These are phyloP conservation scores for Chimonanthus salicifolius DNA, from an alignment of 164 flowering plant genomes.

Conservation along the genomic window DNA sequence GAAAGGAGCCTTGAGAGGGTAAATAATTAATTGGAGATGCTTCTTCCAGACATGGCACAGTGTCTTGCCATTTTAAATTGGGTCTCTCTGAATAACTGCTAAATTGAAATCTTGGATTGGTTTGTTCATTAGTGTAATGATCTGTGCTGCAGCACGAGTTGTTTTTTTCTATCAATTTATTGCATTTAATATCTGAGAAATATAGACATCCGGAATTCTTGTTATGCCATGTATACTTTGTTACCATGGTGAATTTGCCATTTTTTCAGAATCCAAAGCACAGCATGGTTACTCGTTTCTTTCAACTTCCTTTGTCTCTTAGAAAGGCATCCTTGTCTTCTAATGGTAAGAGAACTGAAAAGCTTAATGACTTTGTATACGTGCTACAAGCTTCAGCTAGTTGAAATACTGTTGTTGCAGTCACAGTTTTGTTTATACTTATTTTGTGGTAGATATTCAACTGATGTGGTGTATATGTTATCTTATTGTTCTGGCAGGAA, in stretches of 20 bases:
- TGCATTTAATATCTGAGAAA: not conserved
- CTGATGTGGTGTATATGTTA: not conserved
- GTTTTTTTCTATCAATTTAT: no score
- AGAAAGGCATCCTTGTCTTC: constrained; percentile 46
- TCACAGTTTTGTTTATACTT: no score
- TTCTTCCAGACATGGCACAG: not conserved
- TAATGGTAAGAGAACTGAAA: constrained; percentile 39
- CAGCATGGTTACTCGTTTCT: constrained; percentile 47
- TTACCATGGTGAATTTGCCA: constrained; percentile 2
- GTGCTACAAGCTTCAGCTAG: not conserved
- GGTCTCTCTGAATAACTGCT: not conserved
- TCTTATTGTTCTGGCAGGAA: constrained; percentile 35
- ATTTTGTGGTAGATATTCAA: not conserved
- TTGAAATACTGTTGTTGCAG: constrained; percentile 1
- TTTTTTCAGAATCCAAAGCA: constrained; percentile 53
- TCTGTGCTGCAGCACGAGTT: not conserved
- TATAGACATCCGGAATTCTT: not conserved
- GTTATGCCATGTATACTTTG: not conserved
- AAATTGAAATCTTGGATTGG: not conserved
- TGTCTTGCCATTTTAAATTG: not conserved
- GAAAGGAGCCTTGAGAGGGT: no score
- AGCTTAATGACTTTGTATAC: not conserved
- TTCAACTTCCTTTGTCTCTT: constrained; percentile 81
- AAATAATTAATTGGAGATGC: no score
- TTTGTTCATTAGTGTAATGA: not conserved